phyloP scores from a whole-genome alignment of 176 grass and related monocot genomes.

The Aegilops longissima region DNA sequence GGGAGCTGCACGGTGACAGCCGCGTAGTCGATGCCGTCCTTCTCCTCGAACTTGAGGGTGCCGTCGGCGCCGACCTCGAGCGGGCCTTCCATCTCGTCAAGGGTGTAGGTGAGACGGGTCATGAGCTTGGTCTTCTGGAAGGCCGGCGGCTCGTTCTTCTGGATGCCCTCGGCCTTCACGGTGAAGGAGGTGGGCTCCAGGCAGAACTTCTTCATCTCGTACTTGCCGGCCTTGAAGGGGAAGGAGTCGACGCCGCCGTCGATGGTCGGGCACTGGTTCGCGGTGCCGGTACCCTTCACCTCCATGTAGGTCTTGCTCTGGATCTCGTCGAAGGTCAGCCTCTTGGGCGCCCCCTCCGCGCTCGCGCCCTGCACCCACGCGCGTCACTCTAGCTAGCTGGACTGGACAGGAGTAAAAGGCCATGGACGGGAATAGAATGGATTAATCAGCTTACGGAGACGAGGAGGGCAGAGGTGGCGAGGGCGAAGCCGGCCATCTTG shows the following conservation, averaged over 20 bases:
- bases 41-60: conserved; percentile 75
- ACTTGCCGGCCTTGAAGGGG: conserved; percentile 80
- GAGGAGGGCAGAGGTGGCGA: conserved; percentile 81
- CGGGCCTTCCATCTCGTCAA: conserved; percentile 85
- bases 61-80: conserved; percentile 64
- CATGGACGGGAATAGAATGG: not conserved
- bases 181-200: conserved; percentile 92
- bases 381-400: not conserved
- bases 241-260: conserved; percentile 54
- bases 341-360: conserved; percentile 60
- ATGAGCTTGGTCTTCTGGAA: conserved; percentile 96
- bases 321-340: conserved; percentile 85
- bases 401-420: not conserved
- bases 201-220: conserved; percentile 80
- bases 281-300: conserved; percentile 84
- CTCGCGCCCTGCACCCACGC: conserved; percentile 50
- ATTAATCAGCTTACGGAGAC: conserved; percentile 50
- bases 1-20: conserved; percentile 88
- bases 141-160: conserved; percentile 68
- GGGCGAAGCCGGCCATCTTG: conserved; percentile 78
- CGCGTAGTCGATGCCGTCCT: conserved; percentile 87
- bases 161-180: conserved; percentile 69
- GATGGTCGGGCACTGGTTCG: conserved; percentile 84
- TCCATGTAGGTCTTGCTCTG: conserved; percentile 93
- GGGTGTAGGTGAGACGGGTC: conserved; percentile 92